These are phyloP conservation scores for Cyberlindnera suaveolens DNA, from an alignment of 805 yeast genomes.

Conservation along the genomic window DNA sequence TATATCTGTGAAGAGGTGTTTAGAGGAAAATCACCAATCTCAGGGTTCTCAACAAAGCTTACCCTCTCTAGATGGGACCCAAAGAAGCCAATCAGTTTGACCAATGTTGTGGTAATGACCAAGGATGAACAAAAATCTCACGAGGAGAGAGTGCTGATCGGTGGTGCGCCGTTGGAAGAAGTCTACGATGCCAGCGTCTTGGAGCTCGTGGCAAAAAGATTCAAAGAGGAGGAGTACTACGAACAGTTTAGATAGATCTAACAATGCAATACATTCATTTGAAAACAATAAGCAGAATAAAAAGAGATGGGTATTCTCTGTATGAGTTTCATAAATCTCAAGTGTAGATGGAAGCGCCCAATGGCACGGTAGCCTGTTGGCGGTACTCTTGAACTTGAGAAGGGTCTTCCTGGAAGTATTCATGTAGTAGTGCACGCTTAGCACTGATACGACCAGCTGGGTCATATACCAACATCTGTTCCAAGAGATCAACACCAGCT, in stretches of 20 bases:
- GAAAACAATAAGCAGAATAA: not conserved
- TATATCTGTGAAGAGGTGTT: conserved; percentile 88
- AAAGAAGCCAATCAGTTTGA: conserved; percentile 51
- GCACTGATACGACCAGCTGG: conserved; percentile 94
- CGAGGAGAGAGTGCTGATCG: conserved; percentile 67
- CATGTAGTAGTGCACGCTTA: conserved; percentile 84
- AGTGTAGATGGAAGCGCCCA: conserved; percentile 25
- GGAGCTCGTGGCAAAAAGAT: conserved; percentile 52
- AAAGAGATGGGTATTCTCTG: not conserved
- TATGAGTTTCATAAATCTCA: conserved; percentile 3
- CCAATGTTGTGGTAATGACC: conserved; percentile 83
- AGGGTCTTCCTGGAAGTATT: conserved; percentile 64
- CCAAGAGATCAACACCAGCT: conserved; percentile 79
- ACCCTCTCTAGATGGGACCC: conserved; percentile 86
- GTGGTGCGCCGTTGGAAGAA: conserved; percentile 54
- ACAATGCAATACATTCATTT: not conserved
- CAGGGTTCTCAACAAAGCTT: conserved; percentile 74
- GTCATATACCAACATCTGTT: conserved; percentile 77
- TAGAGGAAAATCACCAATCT: conserved; percentile 85
- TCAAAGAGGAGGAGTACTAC: conserved; percentile 71
- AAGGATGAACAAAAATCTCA: conserved; percentile 80
- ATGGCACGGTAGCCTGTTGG: conserved; percentile 23
- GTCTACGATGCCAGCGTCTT: conserved; percentile 61
- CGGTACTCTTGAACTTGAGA: conserved; percentile 21
- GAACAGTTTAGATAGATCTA: conserved; percentile 40